Base-by-base conservation (phyloP, 345 rosid species). In the Abelmoschus esculentus region DNA sequence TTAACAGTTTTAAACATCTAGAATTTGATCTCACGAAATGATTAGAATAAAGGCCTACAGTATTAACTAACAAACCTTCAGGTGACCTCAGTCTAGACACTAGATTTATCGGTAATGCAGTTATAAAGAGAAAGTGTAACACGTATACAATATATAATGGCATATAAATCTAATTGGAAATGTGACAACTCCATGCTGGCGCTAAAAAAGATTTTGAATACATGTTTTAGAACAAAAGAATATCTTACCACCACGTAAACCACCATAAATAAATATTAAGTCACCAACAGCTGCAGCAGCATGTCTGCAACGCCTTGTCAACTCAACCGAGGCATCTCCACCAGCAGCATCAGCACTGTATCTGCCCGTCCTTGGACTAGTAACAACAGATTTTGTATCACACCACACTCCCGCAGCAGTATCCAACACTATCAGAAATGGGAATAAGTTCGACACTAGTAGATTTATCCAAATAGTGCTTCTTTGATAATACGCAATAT, bases 321-420 rank as follows among this genome's bases (percentile, higher is more conserved):
- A 77, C 88, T 95, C 97, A 74, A 86, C 96, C 52, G 93, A 86
- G 77, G 96, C 96, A 87, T 95, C 99, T 60, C 96, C 99, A 67
- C 96, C 97, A 76, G 97, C 93, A 74, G 96, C 96, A 72, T 88
- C 97, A 70, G 96, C 96, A 76, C 96, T 87, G 80, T 85, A 91
- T 73, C 89, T 86, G 53, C 93, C 96, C 60, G 96, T 91, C 77
- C 97, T 87, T 64, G 97, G 97, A 84, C 86, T 91, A 66, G 90
- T 95, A 68, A 95, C 95, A 74, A 95, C 97, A 76, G 97, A 95
- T 74, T 91, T 95, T 65, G 96, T 91, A 83, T 95, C 99, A 79
- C 99, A 95, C 99, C 99, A 95, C 70, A 95, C 97, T 73, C 99
- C 99, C 28, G 99, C 97, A 67, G 99, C 97, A 75, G 99, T 95